Evolutionary conservation across 78 protist species (phyloP).

Genomic region (Guillardia theta): DNA sequence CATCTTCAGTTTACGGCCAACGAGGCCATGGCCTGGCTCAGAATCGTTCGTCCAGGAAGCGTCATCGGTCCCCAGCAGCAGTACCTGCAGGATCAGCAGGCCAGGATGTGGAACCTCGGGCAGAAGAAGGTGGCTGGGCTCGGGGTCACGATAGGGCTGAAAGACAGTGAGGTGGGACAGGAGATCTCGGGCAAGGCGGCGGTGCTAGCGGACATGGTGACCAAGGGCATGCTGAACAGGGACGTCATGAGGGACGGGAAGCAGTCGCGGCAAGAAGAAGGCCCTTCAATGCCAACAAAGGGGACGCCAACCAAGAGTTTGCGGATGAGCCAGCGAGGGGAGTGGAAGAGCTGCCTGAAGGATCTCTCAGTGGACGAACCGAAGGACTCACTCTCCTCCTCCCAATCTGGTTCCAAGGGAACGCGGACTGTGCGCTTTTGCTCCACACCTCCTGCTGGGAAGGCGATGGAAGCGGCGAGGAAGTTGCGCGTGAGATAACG

Average conservation of each 20-base stretch:
- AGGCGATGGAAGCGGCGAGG: too few relatives aligned
- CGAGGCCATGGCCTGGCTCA: slow-evolving; percentile 76
- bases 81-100: slow-evolving; percentile 42
- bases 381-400: too few relatives aligned
- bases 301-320: not conserved
- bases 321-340: not conserved
- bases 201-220: not conserved
- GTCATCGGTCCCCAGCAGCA: slow-evolving; percentile 90
- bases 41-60: slow-evolving; percentile 83
- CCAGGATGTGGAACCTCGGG: not conserved
- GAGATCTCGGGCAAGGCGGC: not conserved
- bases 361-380: not conserved
- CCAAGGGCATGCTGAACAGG: not conserved
- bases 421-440: too few relatives aligned
- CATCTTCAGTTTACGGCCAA: slow-evolving; percentile 69
- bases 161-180: too few relatives aligned
- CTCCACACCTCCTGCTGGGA: too few relatives aligned
- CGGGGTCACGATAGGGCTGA: not conserved
- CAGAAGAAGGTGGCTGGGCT: not conserved
- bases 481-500: too few relatives aligned
- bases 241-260: not conserved
- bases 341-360: not conserved
- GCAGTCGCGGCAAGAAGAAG: not conserved
- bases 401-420: too few relatives aligned
- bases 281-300: not conserved